Evolutionary conservation across 805 yeast species (phyloP).

Genomic region (Candida krabiensis): DNA sequence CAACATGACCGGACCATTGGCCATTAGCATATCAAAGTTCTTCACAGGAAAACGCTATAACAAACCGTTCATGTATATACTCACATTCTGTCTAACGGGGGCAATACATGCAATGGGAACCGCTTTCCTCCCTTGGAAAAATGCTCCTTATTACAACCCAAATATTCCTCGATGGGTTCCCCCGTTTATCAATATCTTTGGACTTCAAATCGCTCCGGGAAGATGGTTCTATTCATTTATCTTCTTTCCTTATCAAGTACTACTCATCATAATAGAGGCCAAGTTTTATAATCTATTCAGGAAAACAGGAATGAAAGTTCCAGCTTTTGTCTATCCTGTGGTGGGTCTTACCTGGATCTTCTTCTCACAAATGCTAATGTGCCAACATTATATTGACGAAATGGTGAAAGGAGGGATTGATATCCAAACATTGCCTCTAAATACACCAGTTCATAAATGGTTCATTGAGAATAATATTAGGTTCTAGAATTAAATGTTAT

Average conservation of each 20-base stretch:
- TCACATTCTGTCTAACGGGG: conserved; percentile 16
- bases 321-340: not conserved
- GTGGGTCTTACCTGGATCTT: conserved; percentile 17
- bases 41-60: not conserved
- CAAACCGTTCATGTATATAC: conserved; percentile 3
- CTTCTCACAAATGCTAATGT: conserved; percentile 6
- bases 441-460: conserved; percentile 3
- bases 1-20: conserved; percentile 13
- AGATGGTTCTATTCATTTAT: conserved; percentile 18
- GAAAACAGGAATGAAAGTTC: conserved; percentile 1
- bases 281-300: conserved; percentile 1
- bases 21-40: not conserved
- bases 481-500: not conserved
- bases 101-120: conserved; percentile 17
- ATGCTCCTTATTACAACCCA: conserved; percentile 8
- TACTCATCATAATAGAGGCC: conserved; percentile 13
- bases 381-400: conserved; percentile 18
- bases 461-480: conserved; percentile 1
- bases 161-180: conserved; percentile 15
- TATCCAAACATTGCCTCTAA: conserved; percentile 4
- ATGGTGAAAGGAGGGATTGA: conserved; percentile 17
- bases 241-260: conserved; percentile 17
- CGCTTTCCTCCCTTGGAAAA: conserved; percentile 11
- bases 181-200: not conserved
- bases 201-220: conserved; percentile 1